Base-by-base conservation (phyloP, 177 flowering plant species). In the Vitis hybrid region DNA sequence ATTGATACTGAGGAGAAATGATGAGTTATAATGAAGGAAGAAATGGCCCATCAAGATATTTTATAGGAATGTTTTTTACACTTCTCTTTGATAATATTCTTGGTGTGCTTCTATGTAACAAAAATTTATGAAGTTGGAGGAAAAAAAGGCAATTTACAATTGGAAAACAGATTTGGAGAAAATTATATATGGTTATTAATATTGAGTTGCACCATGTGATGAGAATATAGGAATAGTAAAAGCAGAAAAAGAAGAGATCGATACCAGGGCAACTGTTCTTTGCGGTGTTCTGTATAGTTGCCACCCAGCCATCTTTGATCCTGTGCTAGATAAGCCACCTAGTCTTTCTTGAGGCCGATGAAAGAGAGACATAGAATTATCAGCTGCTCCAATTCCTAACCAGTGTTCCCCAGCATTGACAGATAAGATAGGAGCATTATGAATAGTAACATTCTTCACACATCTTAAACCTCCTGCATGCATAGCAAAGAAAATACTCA, bases 271-370 rank as follows among this genome's bases (percentile, higher is more conserved):
- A 72, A 82, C 86, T 7, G 91, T 85, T 78, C 77, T 83, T 75
- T 88, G 99, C n/a, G 99, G 99, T 55, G 97, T 92, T 80, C 99
- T 77, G 81, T 96, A 96, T 32, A 93, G 92, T 75, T 96, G 99
- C 99, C 99, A 96, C 57, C 97, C 95, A 18, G 87, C 74, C 81
- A 82, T 81, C 85, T 87, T 93, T 60, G 96, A 81, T n/a, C 94
- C 98, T 15, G 90, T 15, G 71, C 80, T 76, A 64, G 98, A 81
- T 60, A 92, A 72, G 52, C 95, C 85, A 62, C 97, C 94, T 60
- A 88, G 86, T 77, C 96, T 88, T 78, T 94, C 99, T 84, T 93
- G 97, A 74, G 97, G 97, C 26, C 98, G 97, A 78, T 96, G 90
- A 62, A 86, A 93, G 26, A 96, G 97, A 68, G 99, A 96, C 99